Conservation (phyloP, 305 asterid genomes). For the Caryopteris hybrid region DNA sequence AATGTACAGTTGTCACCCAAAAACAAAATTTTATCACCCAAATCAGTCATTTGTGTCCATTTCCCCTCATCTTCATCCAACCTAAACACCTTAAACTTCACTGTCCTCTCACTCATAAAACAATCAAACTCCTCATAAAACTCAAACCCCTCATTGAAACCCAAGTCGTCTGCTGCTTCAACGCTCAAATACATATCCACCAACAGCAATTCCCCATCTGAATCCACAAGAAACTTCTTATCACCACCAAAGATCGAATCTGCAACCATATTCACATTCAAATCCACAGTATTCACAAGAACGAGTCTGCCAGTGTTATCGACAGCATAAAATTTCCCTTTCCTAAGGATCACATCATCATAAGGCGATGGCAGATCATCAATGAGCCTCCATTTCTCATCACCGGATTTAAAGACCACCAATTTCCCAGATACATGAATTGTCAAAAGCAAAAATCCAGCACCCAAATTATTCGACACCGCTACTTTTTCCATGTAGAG, state of each 20-base stretch:
- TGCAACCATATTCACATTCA: slow-evolving; percentile 38
- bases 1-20: slow-evolving; percentile 77
- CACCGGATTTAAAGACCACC: slow-evolving; percentile 70
- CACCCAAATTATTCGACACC: slow-evolving; percentile 25
- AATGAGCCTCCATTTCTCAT: slow-evolving; percentile 59
- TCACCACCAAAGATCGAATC: slow-evolving; percentile 59
- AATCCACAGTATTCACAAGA: slow-evolving; percentile 33
- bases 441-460: slow-evolving; percentile 54
- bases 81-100: slow-evolving; percentile 70
- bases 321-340: slow-evolving; percentile 57
- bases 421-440: slow-evolving; percentile 72
- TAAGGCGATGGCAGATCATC: slow-evolving; percentile 55
- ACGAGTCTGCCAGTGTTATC: slow-evolving; percentile 61
- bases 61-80: slow-evolving; percentile 43
- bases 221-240: slow-evolving; percentile 74
- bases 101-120: slow-evolving; percentile 62
- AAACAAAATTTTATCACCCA: slow-evolving; percentile 71
- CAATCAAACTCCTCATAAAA: slow-evolving; percentile 69
- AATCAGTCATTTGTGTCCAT: slow-evolving; percentile 58
- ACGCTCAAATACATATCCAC: slow-evolving; percentile 68
- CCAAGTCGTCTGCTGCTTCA: slow-evolving; percentile 61
- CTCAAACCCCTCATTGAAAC: slow-evolving; percentile 53
- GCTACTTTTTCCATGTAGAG: slow-evolving; percentile 84
- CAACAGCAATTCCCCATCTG: slow-evolving; percentile 52
- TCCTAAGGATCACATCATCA: slow-evolving; percentile 69